Conservation (phyloP, 768 basidiomycete genomes). For the Lactarius evosmus region DNA sequence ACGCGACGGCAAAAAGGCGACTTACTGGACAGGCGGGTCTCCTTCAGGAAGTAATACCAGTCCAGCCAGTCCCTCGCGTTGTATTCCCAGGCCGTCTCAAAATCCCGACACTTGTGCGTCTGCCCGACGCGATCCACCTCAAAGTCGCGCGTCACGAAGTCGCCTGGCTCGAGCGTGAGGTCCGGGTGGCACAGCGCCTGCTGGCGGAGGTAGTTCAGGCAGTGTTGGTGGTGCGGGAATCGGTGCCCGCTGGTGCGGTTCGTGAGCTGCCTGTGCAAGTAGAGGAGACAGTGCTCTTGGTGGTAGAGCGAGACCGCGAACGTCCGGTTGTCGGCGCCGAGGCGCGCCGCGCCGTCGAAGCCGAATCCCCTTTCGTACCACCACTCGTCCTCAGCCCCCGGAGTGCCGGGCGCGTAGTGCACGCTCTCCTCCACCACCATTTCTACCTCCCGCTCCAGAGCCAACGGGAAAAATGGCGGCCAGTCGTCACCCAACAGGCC, state of each 20-base stretch:
- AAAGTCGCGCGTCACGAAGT: conserved; percentile 32
- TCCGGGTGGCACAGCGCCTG: conserved; percentile 40
- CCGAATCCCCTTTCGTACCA: conserved; percentile 7
- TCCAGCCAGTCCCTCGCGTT: conserved; percentile 6
- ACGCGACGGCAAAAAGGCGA: neutral
- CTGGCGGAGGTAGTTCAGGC: conserved; percentile 41
- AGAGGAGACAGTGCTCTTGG: conserved; percentile 42
- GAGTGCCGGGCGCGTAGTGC: neutral
- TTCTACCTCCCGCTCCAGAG: neutral
- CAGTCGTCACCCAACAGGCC: conserved; percentile 15
- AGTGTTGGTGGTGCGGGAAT: conserved; percentile 38
- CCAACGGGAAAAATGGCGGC: neutral
- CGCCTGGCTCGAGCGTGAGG: conserved; percentile 38
- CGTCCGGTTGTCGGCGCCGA: conserved; percentile 14
- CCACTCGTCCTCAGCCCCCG: conserved; percentile 3
- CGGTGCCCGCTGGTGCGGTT: conserved; percentile 29
- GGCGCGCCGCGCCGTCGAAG: conserved; percentile 12
- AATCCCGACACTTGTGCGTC: conserved; percentile 37
- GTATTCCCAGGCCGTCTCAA: conserved; percentile 31
- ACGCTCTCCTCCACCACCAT: conserved; percentile 22
- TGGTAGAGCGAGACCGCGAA: conserved; percentile 44
- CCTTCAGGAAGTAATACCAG: conserved; percentile 7
- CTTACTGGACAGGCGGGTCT: neutral
- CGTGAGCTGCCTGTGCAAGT: conserved; percentile 33
- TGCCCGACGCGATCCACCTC: conserved; percentile 35